A percentile compares a stretch with the other conserved stretches of the same genome.
Evolutionary conservation across 176 grass and related monocot species (phyloP).

Genomic region (Cenchrus fungigraminus): DNA sequence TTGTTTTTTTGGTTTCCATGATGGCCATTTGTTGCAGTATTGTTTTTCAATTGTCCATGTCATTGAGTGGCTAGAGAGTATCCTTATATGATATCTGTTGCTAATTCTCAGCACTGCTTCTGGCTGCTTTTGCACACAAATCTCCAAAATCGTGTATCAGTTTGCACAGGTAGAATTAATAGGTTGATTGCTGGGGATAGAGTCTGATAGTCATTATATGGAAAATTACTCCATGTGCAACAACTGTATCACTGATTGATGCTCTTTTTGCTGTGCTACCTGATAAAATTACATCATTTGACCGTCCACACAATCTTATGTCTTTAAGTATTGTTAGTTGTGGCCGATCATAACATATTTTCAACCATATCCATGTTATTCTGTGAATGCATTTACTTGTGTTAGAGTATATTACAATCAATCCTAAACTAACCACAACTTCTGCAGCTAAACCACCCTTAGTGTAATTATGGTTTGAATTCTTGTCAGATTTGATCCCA

Average conservation of each 20-base stretch:
- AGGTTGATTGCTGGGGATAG: constrained; percentile 2
- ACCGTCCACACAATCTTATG: not conserved
- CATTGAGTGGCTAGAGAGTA: constrained; percentile 21
- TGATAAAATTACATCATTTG: constrained; percentile 9
- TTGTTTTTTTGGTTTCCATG: constrained; percentile 19
- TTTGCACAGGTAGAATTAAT: constrained; percentile 31
- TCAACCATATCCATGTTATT: constrained; percentile 15
- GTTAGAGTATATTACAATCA: no score
- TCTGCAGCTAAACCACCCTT: constrained; percentile 19
- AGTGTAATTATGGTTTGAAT: constrained; percentile 22
- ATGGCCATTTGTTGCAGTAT: constrained; percentile 4
- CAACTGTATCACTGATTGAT: not conserved
- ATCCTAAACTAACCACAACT: no score
- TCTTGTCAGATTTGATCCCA: constrained; percentile 9
- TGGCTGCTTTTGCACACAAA: not conserved
- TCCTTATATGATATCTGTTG: constrained; percentile 9
- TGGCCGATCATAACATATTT: not conserved
- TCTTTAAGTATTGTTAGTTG: not conserved
- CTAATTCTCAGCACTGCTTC: constrained; percentile 1
- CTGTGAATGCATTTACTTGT: constrained; percentile 23
- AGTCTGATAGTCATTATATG: not conserved
- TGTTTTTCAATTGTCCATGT: not conserved
- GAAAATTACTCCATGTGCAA: not conserved
- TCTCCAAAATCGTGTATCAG: constrained; percentile 20
- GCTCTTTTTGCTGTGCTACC: not conserved